Evolutionary conservation across 2,329 filamentous ascomycete genomes (phyloP).

Genomic region (Penicillium sp.): DNA sequence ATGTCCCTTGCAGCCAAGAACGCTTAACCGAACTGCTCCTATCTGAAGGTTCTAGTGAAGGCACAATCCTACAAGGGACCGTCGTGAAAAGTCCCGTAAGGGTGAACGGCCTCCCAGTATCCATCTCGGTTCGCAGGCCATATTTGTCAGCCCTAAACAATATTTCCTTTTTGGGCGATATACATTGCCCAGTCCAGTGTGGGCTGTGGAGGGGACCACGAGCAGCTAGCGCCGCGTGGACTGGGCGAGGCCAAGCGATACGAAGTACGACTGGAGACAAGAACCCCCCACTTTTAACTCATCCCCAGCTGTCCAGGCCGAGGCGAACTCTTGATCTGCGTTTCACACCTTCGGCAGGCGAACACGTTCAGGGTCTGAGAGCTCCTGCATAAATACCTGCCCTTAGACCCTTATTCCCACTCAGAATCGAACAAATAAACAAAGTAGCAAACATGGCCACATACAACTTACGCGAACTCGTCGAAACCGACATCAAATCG

Average conservation of each 20-base stretch:
- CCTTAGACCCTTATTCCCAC: too few species aligned
- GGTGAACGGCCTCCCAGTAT: background rate
- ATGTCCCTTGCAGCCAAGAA: background rate
- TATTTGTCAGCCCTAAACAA: background rate
- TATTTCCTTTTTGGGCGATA: slow-evolving; percentile 4
- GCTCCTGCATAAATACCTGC: background rate
- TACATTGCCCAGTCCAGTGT: slow-evolving; percentile 4
- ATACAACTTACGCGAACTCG: slow-evolving; percentile 25
- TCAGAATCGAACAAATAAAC: background rate
- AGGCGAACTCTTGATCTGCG: background rate
- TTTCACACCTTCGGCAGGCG: background rate
- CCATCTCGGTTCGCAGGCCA: too few species aligned
- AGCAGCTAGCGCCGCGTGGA: background rate
- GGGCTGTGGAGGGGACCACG: background rate
- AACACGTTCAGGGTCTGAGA: background rate
- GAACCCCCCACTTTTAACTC: too few species aligned
- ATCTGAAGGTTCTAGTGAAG: background rate
- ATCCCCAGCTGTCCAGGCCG: background rate
- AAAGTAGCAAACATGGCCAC: background rate
- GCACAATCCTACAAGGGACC: too few species aligned
- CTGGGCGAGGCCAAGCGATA: background rate
- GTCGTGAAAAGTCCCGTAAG: background rate
- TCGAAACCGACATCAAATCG: slow-evolving; percentile 31
- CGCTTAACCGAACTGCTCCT: background rate
- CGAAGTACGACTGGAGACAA: background rate